Conservation (phyloP, 257 asterid genomes). For the Anisodus tanguticus region DNA sequence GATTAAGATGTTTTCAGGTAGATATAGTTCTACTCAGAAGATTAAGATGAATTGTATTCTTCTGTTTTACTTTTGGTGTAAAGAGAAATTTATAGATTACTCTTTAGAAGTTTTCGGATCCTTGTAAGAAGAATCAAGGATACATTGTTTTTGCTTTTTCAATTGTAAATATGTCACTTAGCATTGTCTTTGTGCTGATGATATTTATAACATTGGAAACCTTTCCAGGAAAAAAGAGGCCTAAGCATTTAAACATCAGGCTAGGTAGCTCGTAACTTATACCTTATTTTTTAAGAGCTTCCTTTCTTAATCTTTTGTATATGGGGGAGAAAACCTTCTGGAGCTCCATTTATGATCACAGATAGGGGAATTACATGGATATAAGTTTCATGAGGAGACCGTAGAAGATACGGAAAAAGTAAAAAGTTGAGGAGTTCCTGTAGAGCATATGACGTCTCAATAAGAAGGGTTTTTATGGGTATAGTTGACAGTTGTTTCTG, state of each 20-base stretch:
- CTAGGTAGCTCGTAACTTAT: background rate
- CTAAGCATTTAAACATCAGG: slow-evolving; percentile 3
- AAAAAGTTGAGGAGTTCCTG: background rate
- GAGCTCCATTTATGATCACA: background rate
- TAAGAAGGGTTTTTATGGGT: slow-evolving; percentile 6
- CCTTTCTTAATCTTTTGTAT: background rate
- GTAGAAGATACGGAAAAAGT: background rate
- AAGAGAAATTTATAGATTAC: background rate
- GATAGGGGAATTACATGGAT: background rate
- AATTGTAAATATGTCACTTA: background rate
- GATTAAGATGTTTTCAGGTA: background rate
- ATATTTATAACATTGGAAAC: background rate
- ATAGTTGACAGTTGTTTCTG: background rate
- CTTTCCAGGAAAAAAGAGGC: background rate
- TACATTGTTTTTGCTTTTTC: background rate
- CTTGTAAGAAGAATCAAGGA: background rate
- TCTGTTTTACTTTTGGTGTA: slow-evolving; percentile 6
- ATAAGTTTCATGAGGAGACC: background rate
- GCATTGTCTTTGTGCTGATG: background rate
- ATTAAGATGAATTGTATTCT: background rate
- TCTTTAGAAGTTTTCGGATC: background rate
- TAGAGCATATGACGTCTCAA: background rate
- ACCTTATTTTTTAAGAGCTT: background rate
- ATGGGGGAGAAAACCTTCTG: background rate
- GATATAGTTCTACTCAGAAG: slow-evolving; percentile 15